These are phyloP conservation scores for Mortierella antarctica DNA, from an alignment of 192 early-diverging fungal species.

Conservation along the genomic window DNA sequence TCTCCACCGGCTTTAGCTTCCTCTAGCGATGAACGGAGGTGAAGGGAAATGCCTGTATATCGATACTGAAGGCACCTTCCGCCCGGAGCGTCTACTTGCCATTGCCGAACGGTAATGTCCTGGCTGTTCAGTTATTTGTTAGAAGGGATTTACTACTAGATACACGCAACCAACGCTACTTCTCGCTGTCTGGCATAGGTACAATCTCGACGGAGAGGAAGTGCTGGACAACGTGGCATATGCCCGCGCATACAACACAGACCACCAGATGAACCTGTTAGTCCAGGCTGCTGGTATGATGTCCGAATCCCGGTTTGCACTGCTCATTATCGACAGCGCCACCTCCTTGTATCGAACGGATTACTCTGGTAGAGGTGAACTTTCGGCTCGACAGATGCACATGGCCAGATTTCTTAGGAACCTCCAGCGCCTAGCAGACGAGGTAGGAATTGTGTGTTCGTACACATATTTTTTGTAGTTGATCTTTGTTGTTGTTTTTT, in stretches of 20 bases:
- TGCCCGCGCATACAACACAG: conserved; percentile 95
- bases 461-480: background rate
- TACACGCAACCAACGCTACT: background rate
- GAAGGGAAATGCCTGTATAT: conserved; percentile 97
- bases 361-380: conserved; percentile 94
- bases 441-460: conserved; percentile 57
- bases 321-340: conserved; percentile 93
- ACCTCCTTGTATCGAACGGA: conserved; percentile 97
- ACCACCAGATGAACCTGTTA: conserved; percentile 91
- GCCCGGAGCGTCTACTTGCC: conserved; percentile 87
- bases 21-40: conserved; percentile 88
- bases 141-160: background rate
- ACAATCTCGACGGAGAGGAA: conserved; percentile 81
- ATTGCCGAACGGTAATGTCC: conserved; percentile 82
- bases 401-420: conserved; percentile 89
- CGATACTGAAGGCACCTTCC: conserved; percentile 97
- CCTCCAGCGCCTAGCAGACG: conserved; percentile 90
- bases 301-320: conserved; percentile 82
- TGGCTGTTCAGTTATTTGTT: background rate
- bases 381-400: conserved; percentile 95
- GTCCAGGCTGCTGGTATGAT: conserved; percentile 92
- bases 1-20: conserved; percentile 60
- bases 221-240: conserved; percentile 94
- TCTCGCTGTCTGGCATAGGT: conserved; percentile 8
- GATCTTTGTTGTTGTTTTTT: background rate